These are phyloP conservation scores for Podaxis sp. DNA, from an alignment of 768 basidiomycete species.

Conservation along the genomic window DNA sequence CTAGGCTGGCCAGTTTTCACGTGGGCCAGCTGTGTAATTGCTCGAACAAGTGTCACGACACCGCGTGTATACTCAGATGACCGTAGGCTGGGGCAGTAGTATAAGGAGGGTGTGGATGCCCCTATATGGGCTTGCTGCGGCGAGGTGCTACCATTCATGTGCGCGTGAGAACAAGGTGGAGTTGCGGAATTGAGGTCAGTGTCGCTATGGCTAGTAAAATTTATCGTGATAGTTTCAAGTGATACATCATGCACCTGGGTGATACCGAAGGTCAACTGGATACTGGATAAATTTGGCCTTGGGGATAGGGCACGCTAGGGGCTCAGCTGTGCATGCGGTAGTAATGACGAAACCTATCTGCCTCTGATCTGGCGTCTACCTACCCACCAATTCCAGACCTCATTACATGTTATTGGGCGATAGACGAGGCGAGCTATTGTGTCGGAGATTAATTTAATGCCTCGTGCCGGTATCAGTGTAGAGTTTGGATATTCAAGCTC, in stretches of 20 bases:
- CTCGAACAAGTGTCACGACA: background rate
- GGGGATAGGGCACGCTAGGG: background rate
- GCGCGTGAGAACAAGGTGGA: constrained; percentile 12
- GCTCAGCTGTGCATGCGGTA: background rate
- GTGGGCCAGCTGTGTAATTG: background rate
- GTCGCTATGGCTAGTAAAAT: constrained; percentile 8
- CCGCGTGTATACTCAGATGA: constrained; percentile 2
- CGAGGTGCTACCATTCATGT: constrained; percentile 6
- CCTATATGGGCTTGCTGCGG: constrained; percentile 16
- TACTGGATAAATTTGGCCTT: background rate
- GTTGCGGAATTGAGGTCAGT: constrained; percentile 1
- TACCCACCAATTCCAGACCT: constrained; percentile 1
- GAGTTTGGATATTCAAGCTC: constrained; percentile 2
- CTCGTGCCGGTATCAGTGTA: constrained; percentile 3
- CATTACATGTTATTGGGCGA: background rate
- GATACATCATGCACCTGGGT: constrained; percentile 1
- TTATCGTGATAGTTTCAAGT: background rate
- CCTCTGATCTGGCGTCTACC: background rate
- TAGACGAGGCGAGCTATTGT: background rate
- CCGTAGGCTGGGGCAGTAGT: background rate
- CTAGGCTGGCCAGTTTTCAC: constrained; percentile 5
- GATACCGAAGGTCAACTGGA: constrained; percentile 6
- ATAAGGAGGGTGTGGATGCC: constrained; percentile 2
- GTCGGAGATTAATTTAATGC: constrained; percentile 12
- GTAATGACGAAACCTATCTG: background rate